Base-by-base conservation (phyloP, 805 yeast species). In the Schizosaccharomyces cryophilus region DNA sequence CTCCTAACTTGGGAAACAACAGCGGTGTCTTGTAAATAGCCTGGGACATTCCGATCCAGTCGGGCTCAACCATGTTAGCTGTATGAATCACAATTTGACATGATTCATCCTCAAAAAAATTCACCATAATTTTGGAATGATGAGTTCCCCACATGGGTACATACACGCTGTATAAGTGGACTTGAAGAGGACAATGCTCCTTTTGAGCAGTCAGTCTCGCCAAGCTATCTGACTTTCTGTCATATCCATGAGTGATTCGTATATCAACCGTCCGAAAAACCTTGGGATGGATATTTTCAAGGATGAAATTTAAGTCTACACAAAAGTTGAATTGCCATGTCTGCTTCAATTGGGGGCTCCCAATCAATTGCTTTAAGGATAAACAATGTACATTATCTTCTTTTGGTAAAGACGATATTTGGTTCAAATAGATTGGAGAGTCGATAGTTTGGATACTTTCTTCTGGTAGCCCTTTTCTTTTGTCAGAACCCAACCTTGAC, bases 51-150 rank as follows among this genome's bases (percentile, higher is more conserved):
- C 66, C 66, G 5, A 59, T 61, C 73, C 73, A 70, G 62, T 70
- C 73, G 35, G 65, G 63, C 31, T 60, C 62, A 17, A 70, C 66
- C 64, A 70, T 30, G 60, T 70, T 70, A 24, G 71, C 71, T 1
- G 73, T 70, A 60, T 68, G 71, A 2, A 70, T 62, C 13, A 70
- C 67, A 4, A 70, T 64, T 60, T 68, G 68, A 51, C 62, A 62
- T 15, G 61, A 35, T 3, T 61, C 61, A 1, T 30, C 54, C 21
- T 35, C 29, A 29, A 40, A 40, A 26, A 35, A 55, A 21, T 69
- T 62, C 5, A 70, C 66, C 73, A 70, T 70, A 59, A 70, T 40
- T 59, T 70, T 70, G 30, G 71, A 62, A 60, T 70, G 73, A 58
- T 70, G 73, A 4, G 71, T 65, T 3, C 67, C 69, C 62, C 62